phyloP scores from a whole-genome alignment of 371 early-diverging fungal genomes.

The Mortierella sp. region DNA sequence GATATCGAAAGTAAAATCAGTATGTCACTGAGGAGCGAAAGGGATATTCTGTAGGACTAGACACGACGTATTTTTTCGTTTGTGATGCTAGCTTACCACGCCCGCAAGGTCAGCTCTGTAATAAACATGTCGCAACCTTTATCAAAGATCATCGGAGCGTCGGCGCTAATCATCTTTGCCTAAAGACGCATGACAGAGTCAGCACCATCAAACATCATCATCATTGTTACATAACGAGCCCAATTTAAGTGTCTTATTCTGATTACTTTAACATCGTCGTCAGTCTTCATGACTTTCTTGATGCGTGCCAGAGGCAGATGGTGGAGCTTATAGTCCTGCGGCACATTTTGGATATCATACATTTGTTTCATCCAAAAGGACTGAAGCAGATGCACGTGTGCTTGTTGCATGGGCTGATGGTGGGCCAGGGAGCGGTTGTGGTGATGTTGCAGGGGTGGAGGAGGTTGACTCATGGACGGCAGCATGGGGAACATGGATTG shows the following conservation, averaged over 20 bases:
- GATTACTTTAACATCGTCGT: constrained; percentile 94
- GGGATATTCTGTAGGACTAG: too few species aligned
- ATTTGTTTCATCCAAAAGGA: constrained; percentile 68
- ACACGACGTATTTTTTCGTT: background rate
- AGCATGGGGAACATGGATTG: constrained; percentile 37
- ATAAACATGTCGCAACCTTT: constrained; percentile 99
- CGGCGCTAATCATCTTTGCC: constrained; percentile 54
- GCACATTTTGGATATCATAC: constrained; percentile 62
- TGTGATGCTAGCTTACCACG: constrained; percentile 84
- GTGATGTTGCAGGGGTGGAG: constrained; percentile 50
- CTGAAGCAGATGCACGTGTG: constrained; percentile 52
- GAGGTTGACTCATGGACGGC: constrained; percentile 42
- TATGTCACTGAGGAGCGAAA: too few species aligned
- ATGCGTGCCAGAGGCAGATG: constrained; percentile 98
- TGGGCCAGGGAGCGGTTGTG: constrained; percentile 47
- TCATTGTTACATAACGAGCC: too few species aligned
- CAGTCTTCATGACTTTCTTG: constrained; percentile 99
- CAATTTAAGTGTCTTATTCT: too few species aligned
- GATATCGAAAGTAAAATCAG: too few species aligned
- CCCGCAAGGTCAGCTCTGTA: constrained; percentile 93
- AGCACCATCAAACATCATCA: too few species aligned
- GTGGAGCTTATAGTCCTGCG: constrained; percentile 91
- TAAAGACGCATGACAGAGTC: background rate
- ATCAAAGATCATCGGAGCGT: constrained; percentile 96
- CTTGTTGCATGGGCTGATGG: constrained; percentile 55